Percentiles rank a stretch among this genome's conserved stretches.
Conservation (phyloP, 2,329 filamentous ascomycete genomes). For the Cladosporium oxysporum region DNA sequence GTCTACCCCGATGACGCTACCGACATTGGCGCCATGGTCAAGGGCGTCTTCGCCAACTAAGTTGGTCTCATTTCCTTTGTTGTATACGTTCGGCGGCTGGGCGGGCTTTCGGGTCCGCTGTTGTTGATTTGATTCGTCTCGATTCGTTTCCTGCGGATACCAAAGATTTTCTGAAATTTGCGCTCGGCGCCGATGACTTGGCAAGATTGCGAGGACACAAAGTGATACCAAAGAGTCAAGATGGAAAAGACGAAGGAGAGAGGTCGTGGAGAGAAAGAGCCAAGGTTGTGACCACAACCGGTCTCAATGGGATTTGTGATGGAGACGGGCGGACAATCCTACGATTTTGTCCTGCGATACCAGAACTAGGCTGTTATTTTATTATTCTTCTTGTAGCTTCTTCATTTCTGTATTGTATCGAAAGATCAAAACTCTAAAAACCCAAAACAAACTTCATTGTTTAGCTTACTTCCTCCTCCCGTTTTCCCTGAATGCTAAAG, state of each 20-base stretch:
- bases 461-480: too few relatives aligned
- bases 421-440: neutral
- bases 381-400: neutral
- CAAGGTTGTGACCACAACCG: neutral
- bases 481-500: too few relatives aligned
- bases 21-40: slow-evolving; percentile 30
- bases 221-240: neutral
- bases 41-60: slow-evolving; percentile 21
- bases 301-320: neutral
- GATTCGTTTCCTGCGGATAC: neutral
- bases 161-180: neutral
- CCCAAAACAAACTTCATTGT: too few relatives aligned
- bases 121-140: neutral
- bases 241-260: neutral
- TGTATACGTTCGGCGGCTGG: slow-evolving; percentile 1
- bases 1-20: slow-evolving; percentile 59
- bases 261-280: neutral
- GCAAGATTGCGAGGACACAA: neutral
- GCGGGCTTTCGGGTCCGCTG: neutral
- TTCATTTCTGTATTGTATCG: neutral
- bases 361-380: neutral
- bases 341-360: too few relatives aligned
- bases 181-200: neutral
- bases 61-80: neutral
- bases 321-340: neutral